A percentile compares a stretch with the other conserved stretches of the same genome.
Evolutionary conservation across 164 flowering plant species (phyloP).

Genomic region (Houttuynia cordata): DNA sequence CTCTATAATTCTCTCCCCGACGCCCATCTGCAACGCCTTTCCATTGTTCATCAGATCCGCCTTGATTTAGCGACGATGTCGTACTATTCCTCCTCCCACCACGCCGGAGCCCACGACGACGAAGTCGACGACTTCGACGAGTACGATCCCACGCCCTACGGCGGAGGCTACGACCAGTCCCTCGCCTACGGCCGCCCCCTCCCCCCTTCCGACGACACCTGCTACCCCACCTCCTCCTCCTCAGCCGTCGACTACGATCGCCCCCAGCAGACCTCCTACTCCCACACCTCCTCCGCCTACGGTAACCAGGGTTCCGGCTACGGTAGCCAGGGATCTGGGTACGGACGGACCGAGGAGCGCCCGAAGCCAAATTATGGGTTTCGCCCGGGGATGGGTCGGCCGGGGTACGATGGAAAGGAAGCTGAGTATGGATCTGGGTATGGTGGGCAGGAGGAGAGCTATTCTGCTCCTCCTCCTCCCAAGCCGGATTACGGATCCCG

Average conservation of each 20-base stretch:
- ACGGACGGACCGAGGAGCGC: no score
- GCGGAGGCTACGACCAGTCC: constrained; percentile 55
- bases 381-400: not conserved
- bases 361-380: not conserved
- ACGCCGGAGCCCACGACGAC: not conserved
- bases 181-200: constrained; percentile 61
- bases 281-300: constrained; percentile 12
- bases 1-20: no score
- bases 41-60: no score
- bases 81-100: not conserved
- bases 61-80: not conserved
- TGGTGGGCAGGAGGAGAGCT: not conserved
- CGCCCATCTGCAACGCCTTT: no score
- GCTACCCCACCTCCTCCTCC: constrained; percentile 47
- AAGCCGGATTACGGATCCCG: constrained; percentile 2
- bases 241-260: constrained; percentile 4
- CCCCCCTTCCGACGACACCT: constrained; percentile 47
- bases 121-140: constrained; percentile 15
- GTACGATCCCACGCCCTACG: constrained; percentile 72
- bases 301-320: constrained; percentile 7
- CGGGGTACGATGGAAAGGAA: not conserved
- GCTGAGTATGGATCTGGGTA: no score
- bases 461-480: not conserved
- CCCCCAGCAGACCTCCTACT: constrained; percentile 13
- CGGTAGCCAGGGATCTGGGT: no score